phyloP scores from a whole-genome alignment of 176 grass and related monocot genomes.

The Elaeis guineensis region DNA sequence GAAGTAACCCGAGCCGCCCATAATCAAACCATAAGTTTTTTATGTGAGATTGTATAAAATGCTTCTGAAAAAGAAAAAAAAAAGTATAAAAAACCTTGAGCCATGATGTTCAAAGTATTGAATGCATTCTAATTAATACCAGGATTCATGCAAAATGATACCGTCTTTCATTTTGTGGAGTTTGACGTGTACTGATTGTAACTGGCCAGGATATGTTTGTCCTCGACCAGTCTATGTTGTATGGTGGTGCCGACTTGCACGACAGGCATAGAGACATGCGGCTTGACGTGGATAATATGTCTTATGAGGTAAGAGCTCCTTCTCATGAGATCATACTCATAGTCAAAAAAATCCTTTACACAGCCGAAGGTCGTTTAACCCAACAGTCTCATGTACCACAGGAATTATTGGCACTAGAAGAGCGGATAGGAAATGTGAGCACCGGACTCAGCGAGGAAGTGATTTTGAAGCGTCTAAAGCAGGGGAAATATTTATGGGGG shows the following conservation, averaged over 20 bases:
- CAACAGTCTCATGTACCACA: conserved; percentile 24
- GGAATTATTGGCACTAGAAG: conserved; percentile 61
- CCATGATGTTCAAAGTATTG: too few species aligned
- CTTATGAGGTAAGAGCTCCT: conserved; percentile 52
- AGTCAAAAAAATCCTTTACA: background rate
- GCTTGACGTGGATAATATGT: conserved; percentile 79
- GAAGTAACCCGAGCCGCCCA: too few species aligned
- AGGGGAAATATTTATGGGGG: conserved; percentile 45
- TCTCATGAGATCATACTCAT: background rate
- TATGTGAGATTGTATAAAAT: too few species aligned
- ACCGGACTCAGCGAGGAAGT: conserved; percentile 47
- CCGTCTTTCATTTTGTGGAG: too few species aligned
- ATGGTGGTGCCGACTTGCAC: conserved; percentile 37
- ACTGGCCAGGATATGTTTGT: background rate
- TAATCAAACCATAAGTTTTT: too few species aligned
- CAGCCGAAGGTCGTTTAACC: background rate
- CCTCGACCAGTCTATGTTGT: conserved; percentile 40
- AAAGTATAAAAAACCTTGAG: too few species aligned
- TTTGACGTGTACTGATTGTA: too few species aligned
- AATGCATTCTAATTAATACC: too few species aligned
- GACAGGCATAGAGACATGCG: conserved; percentile 69
- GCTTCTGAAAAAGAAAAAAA: too few species aligned
- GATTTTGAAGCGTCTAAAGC: conserved; percentile 40
- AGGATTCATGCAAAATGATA: too few species aligned
- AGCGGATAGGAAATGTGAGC: conserved; percentile 70